Evolutionary conservation across 176 grass and related monocot genomes (phyloP).

Genomic region (Musa beccarii): DNA sequence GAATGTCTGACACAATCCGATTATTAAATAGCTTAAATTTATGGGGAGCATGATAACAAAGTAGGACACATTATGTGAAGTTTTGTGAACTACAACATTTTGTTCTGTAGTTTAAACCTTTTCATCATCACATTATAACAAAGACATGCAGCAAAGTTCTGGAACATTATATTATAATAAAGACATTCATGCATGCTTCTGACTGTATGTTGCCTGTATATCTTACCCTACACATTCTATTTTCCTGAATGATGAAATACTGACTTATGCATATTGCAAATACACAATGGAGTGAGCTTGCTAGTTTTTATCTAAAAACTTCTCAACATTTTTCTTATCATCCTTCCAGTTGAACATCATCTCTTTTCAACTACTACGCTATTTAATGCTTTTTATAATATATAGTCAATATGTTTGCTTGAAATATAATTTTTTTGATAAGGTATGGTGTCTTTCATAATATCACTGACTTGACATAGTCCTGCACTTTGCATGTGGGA

Average conservation of each 20-base stretch:
- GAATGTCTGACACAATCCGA: not conserved
- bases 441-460: no score
- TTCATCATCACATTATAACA: not conserved
- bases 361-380: not conserved
- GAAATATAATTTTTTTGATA: not conserved
- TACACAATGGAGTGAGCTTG: not conserved
- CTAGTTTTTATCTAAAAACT: not conserved
- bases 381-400: not conserved
- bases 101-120: not conserved
- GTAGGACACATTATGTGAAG: not conserved
- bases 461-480: no score
- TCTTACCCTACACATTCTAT: not conserved
- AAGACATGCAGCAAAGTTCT: not conserved
- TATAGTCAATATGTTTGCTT: not conserved
- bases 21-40: not conserved
- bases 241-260: not conserved
- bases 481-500: no score
- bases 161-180: not conserved
- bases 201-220: not conserved
- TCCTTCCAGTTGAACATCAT: not conserved
- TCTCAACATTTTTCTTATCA: not conserved
- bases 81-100: not conserved
- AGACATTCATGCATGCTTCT: not conserved
- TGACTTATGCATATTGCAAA: not conserved
- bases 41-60: not conserved